Evolutionary conservation across 1,284 basidiomycete species (phyloP), one percentile per base, ranked within the genome.

Genomic region (Boletus sp.): DNA sequence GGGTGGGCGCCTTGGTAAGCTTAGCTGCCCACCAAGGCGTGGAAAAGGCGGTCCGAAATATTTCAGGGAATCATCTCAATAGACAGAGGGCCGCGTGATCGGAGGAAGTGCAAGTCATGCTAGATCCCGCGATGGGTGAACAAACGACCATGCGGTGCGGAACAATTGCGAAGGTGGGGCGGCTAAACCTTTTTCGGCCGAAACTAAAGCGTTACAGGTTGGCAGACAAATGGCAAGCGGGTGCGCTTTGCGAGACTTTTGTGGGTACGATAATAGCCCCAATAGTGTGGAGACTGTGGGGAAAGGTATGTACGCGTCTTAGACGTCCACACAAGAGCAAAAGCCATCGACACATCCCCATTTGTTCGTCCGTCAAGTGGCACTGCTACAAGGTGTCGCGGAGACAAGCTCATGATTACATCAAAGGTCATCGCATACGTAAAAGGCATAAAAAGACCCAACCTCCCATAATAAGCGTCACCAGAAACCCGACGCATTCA

Each of bases 341-440:
- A 33, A 17, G n/a, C 17, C 17, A 25, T 23, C 20, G 13, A 29
- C 12, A 7, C 29, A 33, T 33, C 25, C n/a, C 23, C 17, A 27
- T 34, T 42, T 33, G 22, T 22, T n/a, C 16, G 6, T 34, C n/a
- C n/a, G n/a, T n/a, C n/a, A n/a, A n/a, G n/a, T n/a, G n/a, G n/a
- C n/a, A n/a, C n/a, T n/a, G n/a, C n/a, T n/a, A n/a, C n/a, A n/a
- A n/a, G n/a, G n/a, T n/a, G n/a, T n/a, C n/a, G n/a, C n/a, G n/a
- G n/a, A 16, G 30, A 34, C 27, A 16, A 19, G n/a, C 8, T 41
- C 45, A 33, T 55, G 29, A 41, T 36, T 19, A 39, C 57, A 45
- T 54, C 41, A 43, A 36, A 44, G 22, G 27, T 53, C 56, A 42
- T 59, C 33, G 17, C 37, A 38, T 37, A 53, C 55, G 41, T 49